These are phyloP conservation scores for Fusarium fujikuroi DNA, from an alignment of 2,329 filamentous ascomycete genomes.

Conservation along the genomic window DNA sequence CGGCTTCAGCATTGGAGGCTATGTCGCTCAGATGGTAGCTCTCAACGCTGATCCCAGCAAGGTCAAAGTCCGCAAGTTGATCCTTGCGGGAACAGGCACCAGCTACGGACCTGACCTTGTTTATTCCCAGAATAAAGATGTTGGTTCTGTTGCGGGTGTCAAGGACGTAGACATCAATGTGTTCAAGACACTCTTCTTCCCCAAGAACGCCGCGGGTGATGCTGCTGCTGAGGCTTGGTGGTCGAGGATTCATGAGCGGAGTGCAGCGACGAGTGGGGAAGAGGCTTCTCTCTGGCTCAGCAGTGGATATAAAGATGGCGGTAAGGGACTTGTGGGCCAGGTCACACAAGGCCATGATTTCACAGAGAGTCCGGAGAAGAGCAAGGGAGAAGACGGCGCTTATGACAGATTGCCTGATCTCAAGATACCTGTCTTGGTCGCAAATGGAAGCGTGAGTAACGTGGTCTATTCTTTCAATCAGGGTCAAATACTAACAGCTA, in stretches of 20 bases:
- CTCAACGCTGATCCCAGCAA: background rate
- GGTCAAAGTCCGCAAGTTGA: background rate
- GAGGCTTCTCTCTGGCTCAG: slow-evolving; percentile 1
- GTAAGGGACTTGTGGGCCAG: background rate
- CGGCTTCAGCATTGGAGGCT: background rate
- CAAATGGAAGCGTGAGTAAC: slow-evolving; percentile 5
- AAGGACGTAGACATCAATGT: slow-evolving; percentile 2
- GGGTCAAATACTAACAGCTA: background rate
- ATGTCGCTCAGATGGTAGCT: slow-evolving; percentile 6
- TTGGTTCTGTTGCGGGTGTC: background rate
- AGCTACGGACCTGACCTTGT: background rate
- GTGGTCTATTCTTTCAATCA: fast-evolving
- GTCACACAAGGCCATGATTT: background rate
- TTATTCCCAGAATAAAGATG: background rate
- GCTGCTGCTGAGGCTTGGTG: slow-evolving; percentile 13
- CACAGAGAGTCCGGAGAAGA: background rate
- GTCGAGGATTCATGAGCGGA: background rate
- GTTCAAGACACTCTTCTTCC: slow-evolving; percentile 12
- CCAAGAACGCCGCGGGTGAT: background rate
- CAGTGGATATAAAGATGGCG: background rate
- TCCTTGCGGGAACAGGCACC: background rate
- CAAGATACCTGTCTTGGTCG: background rate
- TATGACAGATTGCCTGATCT: background rate
- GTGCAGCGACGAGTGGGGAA: background rate
- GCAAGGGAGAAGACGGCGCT: background rate